These are phyloP conservation scores for Patellifolia procumbens DNA, from an alignment of 179 eudicot genomes.

Conservation along the genomic window DNA sequence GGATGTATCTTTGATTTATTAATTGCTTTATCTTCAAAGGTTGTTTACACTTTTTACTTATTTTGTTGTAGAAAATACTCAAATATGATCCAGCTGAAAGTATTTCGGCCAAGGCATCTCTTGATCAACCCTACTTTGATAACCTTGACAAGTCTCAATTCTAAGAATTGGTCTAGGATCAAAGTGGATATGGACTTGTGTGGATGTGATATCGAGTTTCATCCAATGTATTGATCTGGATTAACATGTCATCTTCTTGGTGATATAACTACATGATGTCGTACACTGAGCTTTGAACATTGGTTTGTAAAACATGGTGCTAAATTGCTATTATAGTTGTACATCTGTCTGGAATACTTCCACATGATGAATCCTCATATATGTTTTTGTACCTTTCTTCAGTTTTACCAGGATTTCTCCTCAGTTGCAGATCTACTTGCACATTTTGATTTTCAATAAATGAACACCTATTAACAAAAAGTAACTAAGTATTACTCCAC, in stretches of 20 bases:
- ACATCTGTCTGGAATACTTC: not conserved
- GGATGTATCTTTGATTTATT: not conserved
- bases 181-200: not conserved
- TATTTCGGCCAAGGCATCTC: conserved; percentile 88
- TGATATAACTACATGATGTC: conserved; percentile 22
- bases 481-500: too few species aligned
- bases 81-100: conserved; percentile 85
- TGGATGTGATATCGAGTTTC: not conserved
- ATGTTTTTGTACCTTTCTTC: too few species aligned
- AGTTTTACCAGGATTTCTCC: too few species aligned
- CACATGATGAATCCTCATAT: too few species aligned
- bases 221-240: not conserved
- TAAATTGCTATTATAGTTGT: too few species aligned
- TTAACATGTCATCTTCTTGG: conserved; percentile 35
- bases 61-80: conserved; percentile 72
- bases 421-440: too few species aligned
- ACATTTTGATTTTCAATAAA: too few species aligned
- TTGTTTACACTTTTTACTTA: not conserved
- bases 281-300: conserved; percentile 8
- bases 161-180: conserved; percentile 30
- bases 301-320: not conserved
- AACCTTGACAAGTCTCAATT: conserved; percentile 86
- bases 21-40: too few species aligned
- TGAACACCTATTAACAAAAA: too few species aligned
- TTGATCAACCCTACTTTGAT: conserved; percentile 85